Percentiles rank a stretch among this genome's conserved stretches.
Conservation (phyloP, 495 filamentous ascomycete species). For the Podospora pseudocomata region DNA sequence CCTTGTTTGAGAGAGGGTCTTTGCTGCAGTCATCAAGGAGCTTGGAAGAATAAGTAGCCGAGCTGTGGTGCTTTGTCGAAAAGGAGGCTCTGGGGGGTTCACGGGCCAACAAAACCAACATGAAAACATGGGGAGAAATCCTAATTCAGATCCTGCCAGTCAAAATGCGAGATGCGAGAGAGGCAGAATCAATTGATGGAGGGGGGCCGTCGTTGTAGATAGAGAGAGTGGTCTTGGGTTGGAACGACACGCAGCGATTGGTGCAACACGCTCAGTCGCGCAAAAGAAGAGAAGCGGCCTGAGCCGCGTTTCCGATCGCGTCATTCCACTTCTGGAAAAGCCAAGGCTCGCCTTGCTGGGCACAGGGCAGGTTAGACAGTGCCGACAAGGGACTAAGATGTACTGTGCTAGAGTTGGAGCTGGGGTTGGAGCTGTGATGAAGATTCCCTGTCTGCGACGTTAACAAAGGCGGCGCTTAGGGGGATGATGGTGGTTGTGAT, state of each 20-base stretch:
- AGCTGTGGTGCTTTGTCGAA: too few species aligned
- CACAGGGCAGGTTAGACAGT: background rate
- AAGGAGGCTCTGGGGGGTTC: too few species aligned
- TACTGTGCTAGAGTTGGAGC: background rate
- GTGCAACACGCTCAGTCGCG: constrained; percentile 26
- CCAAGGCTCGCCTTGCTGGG: constrained; percentile 3
- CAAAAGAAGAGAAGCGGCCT: constrained; percentile 8
- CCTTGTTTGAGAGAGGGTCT: background rate
- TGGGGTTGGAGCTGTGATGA: background rate
- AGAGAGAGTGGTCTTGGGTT: background rate
- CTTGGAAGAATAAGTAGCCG: too few species aligned
- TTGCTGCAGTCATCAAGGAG: background rate
- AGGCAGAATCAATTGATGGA: background rate
- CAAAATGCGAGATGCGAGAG: constrained; percentile 14
- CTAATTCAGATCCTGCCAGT: background rate
- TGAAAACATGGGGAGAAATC: background rate
- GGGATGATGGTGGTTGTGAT: background rate
- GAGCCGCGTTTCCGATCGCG: constrained; percentile 30
- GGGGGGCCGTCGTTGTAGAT: background rate
- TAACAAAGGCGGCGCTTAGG: background rate
- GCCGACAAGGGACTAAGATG: background rate
- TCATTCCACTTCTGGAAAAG: constrained; percentile 18
- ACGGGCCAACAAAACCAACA: too few species aligned
- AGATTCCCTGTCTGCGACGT: background rate
- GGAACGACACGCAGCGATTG: constrained; percentile 26